A percentile compares a stretch with the other conserved stretches of the same genome.
Evolutionary conservation across 1,139 yeast genomes (phyloP).

Genomic region (Taphrina flavorubra): DNA sequence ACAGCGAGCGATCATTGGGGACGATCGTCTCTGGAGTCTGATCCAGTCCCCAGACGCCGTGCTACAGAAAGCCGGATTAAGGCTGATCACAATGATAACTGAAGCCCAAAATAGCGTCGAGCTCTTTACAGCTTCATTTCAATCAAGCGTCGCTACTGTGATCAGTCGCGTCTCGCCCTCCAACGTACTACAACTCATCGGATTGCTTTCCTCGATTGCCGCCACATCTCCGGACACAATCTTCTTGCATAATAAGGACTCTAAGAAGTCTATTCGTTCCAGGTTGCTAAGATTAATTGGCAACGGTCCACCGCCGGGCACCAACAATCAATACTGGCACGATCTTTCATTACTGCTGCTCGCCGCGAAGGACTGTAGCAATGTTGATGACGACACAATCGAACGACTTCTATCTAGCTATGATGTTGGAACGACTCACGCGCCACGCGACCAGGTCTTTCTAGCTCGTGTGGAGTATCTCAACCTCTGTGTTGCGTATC

Average conservation of each 20-base stretch:
- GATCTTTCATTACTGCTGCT: neutral
- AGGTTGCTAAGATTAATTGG: neutral
- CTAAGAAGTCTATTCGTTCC: conserved; percentile 4
- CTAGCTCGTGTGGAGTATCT: neutral
- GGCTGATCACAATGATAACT: neutral
- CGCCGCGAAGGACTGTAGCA: neutral
- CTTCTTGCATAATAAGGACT: neutral
- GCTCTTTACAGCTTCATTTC: neutral
- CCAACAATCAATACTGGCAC: neutral
- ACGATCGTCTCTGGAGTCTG: conserved; percentile 23
- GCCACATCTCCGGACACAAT: conserved; percentile 1
- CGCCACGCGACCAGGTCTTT: neutral
- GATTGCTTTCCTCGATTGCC: neutral
- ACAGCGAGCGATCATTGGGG: neutral
- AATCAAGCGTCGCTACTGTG: neutral
- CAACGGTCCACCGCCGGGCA: neutral
- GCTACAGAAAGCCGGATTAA: conserved; percentile 19
- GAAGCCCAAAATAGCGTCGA: neutral
- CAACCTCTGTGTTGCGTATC: conserved; percentile 1
- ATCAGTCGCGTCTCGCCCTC: neutral
- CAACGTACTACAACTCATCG: neutral
- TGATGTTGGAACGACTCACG: neutral
- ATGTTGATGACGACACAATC: neutral
- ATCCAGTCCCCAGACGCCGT: conserved; percentile 17
- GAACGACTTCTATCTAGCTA: neutral